Evolutionary conservation across 225 moss, liverwort and hornwort genomes (phyloP).

Genomic region (Sphagnum contortum): DNA sequence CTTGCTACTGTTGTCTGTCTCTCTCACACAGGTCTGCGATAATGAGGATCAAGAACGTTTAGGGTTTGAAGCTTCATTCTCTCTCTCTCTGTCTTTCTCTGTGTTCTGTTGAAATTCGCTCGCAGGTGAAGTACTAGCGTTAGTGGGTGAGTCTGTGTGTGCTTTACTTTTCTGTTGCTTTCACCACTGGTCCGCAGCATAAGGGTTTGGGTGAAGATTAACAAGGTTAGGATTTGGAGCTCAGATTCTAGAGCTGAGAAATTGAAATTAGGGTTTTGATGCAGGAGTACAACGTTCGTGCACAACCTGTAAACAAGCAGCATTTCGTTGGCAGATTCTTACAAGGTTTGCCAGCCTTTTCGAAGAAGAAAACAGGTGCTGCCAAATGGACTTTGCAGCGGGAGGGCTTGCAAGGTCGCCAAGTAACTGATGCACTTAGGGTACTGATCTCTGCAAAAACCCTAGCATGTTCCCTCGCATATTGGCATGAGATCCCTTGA

Average conservation of each 20-base stretch:
- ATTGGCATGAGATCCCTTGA: no score
- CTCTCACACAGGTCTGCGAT: not conserved
- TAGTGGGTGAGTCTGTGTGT: no score
- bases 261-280: not conserved
- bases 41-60: not conserved
- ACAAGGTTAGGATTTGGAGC: no score
- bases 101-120: no score
- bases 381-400: slow-evolving; percentile 87
- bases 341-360: slow-evolving; percentile 80
- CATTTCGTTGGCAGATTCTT: slow-evolving; percentile 91
- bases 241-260: no score
- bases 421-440: slow-evolving; percentile 62
- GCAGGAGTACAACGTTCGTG: slow-evolving; percentile 90
- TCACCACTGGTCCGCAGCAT: no score
- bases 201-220: no score
- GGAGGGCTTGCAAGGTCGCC: slow-evolving; percentile 86
- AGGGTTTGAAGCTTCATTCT: no score
- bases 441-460: slow-evolving; percentile 20
- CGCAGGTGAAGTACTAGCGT: no score
- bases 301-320: slow-evolving; percentile 70
- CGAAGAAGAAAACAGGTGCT: slow-evolving; percentile 75
- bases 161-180: no score
- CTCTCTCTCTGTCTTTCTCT: no score
- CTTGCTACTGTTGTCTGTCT: not conserved
- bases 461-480: no score